phyloP scores from a whole-genome alignment of 148 eudicot genomes.

The Hydrangea macrophylla region DNA sequence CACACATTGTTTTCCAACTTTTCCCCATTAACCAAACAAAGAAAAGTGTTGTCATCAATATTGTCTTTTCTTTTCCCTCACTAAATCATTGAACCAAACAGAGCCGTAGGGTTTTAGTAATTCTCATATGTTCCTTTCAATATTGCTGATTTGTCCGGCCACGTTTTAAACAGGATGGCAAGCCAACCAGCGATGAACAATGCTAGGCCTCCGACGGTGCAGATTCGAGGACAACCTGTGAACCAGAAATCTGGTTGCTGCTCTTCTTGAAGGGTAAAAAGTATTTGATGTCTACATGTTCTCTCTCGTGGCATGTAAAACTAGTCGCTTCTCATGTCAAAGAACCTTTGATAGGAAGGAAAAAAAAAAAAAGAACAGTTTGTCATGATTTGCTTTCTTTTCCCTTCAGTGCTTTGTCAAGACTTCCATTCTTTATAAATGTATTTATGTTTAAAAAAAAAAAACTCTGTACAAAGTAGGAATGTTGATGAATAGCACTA shows the following conservation, averaged over 20 bases:
- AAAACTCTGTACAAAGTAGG: slow-evolving; percentile 20
- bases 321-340: background rate
- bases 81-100: no score
- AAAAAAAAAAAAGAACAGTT: background rate
- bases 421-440: slow-evolving; percentile 12
- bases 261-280: slow-evolving; percentile 38
- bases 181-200: slow-evolving; percentile 54
- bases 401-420: background rate
- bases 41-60: no score
- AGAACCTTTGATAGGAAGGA: background rate
- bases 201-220: slow-evolving; percentile 64
- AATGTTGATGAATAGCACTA: slow-evolving; percentile 6
- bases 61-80: no score
- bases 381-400: background rate
- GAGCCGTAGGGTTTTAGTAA: no score
- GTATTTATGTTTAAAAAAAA: slow-evolving; percentile 10
- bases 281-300: background rate
- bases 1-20: no score
- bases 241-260: slow-evolving; percentile 70
- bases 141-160: no score
- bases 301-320: slow-evolving; percentile 11
- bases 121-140: no score
- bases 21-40: no score
- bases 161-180: slow-evolving; percentile 46
- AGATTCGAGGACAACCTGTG: slow-evolving; percentile 68